Conservation (phyloP, 2,329 filamentous ascomycete species). For the Hypoxylon sp. region DNA sequence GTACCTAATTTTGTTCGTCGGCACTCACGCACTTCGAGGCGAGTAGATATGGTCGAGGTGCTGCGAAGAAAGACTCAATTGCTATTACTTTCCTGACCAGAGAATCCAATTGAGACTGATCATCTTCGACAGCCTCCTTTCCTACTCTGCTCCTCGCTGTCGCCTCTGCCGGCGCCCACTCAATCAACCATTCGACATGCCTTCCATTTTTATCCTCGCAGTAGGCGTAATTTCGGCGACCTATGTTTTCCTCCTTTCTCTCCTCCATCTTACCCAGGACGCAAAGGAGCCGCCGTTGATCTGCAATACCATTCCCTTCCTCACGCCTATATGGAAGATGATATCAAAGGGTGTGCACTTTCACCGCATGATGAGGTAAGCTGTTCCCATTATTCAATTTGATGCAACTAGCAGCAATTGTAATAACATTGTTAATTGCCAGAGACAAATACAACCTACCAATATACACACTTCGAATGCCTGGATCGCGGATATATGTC, state of each 20-base stretch:
- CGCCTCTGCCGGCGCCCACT: too few relatives aligned
- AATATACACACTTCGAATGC: constrained; percentile 35
- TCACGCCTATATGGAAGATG: constrained; percentile 27
- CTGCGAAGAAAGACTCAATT: too few relatives aligned
- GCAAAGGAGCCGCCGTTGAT: constrained; percentile 31
- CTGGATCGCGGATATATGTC: constrained; percentile 35
- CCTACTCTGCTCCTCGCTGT: too few relatives aligned
- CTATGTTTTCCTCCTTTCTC: constrained; percentile 28
- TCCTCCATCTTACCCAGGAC: constrained; percentile 33
- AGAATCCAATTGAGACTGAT: too few relatives aligned
- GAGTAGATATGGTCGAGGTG: too few relatives aligned
- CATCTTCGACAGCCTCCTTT: too few relatives aligned
- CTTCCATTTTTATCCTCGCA: neutral
- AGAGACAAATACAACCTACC: constrained; percentile 36
- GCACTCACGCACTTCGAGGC: too few relatives aligned
- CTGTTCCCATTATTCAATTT: neutral
- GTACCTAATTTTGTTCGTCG: too few relatives aligned
- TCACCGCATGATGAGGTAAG: constrained; percentile 13
- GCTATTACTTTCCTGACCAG: too few relatives aligned
- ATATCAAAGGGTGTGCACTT: constrained; percentile 13
- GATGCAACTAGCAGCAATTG: neutral
- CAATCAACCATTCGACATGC: neutral
- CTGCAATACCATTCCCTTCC: constrained; percentile 30
- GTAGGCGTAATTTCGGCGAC: neutral
- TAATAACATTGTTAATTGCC: neutral